A percentile compares a stretch with the other conserved stretches of the same genome.
Evolutionary conservation across 441 rosid species (phyloP).

Genomic region (Arabidopsis lyrata): DNA sequence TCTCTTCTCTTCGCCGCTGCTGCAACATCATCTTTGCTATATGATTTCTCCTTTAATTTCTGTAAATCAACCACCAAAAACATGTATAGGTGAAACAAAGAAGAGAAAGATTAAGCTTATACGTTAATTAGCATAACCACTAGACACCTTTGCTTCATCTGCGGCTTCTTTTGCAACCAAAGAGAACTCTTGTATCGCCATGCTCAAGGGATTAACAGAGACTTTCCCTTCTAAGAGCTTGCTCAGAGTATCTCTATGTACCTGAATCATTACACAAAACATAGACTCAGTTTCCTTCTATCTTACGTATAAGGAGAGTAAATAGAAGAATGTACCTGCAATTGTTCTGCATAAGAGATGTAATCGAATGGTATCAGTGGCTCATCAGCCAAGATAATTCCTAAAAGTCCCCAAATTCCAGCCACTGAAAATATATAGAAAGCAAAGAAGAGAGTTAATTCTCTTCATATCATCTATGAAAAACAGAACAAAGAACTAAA

Average conservation of each 20-base stretch:
- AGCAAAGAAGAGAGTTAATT: constrained; percentile 8
- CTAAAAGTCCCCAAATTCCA: constrained; percentile 87
- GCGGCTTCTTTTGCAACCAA: constrained; percentile 62
- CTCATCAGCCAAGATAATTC: constrained; percentile 80
- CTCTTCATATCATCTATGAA: constrained; percentile 6
- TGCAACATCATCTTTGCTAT: constrained; percentile 34
- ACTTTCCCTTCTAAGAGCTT: constrained; percentile 53
- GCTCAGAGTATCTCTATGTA: constrained; percentile 59
- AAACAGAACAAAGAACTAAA: not conserved
- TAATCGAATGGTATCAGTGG: constrained; percentile 76
- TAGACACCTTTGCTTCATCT: constrained; percentile 66
- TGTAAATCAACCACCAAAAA: constrained; percentile 42
- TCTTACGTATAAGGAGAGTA: not conserved
- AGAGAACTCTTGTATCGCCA: constrained; percentile 63
- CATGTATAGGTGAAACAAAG: not conserved
- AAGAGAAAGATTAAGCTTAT: not conserved
- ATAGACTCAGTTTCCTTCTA: constrained; percentile 11
- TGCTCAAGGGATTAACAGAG: constrained; percentile 59
- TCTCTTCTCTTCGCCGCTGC: constrained; percentile 58
- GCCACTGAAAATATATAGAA: constrained; percentile 58
- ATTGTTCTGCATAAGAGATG: constrained; percentile 66
- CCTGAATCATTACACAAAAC: constrained; percentile 34
- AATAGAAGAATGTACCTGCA: constrained; percentile 53
- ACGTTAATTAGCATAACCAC: not conserved
- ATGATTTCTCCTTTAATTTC: constrained; percentile 53